Percentiles rank a stretch among this genome's conserved stretches.
phyloP scores from a whole-genome alignment of 805 yeast species.

The Ogataea chonburiensis region DNA sequence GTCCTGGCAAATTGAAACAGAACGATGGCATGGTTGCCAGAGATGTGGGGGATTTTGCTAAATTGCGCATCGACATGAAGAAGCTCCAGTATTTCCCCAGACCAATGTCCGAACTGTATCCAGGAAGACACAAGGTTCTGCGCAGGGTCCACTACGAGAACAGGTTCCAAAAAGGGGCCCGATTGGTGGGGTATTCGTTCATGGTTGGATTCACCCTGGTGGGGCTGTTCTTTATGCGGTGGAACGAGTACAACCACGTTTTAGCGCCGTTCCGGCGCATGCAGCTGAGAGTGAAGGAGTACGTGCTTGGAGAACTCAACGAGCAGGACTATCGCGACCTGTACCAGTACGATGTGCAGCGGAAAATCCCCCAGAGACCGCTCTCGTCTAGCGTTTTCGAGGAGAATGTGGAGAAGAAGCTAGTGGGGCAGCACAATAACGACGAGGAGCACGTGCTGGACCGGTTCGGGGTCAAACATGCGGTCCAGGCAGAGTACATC shows the following conservation, averaged over 20 bases:
- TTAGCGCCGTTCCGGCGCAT: conserved; percentile 65
- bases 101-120: conserved; percentile 70
- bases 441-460: conserved; percentile 54
- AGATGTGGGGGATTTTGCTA: conserved; percentile 64
- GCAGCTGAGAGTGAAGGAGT: conserved; percentile 56
- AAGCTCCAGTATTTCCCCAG: conserved; percentile 73
- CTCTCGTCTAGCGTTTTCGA: conserved; percentile 38
- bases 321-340: conserved; percentile 66
- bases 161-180: conserved; percentile 59
- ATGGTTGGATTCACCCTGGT: conserved; percentile 52
- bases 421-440: conserved; percentile 34
- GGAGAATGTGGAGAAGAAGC: conserved; percentile 35
- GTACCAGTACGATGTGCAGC: conserved; percentile 39
- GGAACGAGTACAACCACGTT: conserved; percentile 82
- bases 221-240: conserved; percentile 69
- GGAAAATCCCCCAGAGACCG: conserved; percentile 40
- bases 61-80: conserved; percentile 71
- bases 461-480: conserved; percentile 60
- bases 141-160: conserved; percentile 53
- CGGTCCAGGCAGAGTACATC: conserved; percentile 70
- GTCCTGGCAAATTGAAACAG: conserved; percentile 59
- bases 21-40: conserved; percentile 49
- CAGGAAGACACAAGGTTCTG: conserved; percentile 75
- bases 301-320: conserved; percentile 50
- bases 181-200: conserved; percentile 51